Conservation (phyloP, 768 basidiomycete genomes). For the Tricholoma sp. region DNA sequence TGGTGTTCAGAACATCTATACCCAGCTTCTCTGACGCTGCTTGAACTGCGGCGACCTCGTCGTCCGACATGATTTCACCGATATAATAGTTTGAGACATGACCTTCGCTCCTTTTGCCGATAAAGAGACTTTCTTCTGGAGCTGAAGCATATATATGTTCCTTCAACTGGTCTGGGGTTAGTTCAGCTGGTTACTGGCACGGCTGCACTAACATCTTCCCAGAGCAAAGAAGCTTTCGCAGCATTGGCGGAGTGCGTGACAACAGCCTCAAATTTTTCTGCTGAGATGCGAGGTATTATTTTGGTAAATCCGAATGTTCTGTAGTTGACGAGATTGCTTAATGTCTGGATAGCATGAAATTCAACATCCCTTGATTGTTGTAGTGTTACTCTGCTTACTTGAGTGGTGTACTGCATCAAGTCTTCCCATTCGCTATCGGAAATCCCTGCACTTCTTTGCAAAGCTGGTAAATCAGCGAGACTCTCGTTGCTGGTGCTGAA, state of each 20-base stretch:
- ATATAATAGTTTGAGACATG: slow-evolving; percentile 86
- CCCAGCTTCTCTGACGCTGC: slow-evolving; percentile 67
- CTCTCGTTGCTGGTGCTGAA: slow-evolving; percentile 55
- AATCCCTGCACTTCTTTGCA: slow-evolving; percentile 53
- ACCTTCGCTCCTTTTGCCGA: slow-evolving; percentile 75
- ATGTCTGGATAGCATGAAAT: slow-evolving; percentile 25
- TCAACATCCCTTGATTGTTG: background rate
- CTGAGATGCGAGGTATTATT: slow-evolving; percentile 67
- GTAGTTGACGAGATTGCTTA: slow-evolving; percentile 70
- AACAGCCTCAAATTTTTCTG: slow-evolving; percentile 58
- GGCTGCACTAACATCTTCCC: slow-evolving; percentile 47
- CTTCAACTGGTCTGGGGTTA: slow-evolving; percentile 44
- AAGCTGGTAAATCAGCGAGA: slow-evolving; percentile 48
- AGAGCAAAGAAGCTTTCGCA: slow-evolving; percentile 50
- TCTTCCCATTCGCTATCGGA: slow-evolving; percentile 60
- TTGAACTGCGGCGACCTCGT: slow-evolving; percentile 75
- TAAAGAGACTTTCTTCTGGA: slow-evolving; percentile 65
- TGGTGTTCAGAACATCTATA: slow-evolving; percentile 79
- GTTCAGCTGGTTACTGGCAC: background rate
- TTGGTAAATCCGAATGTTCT: slow-evolving; percentile 84
- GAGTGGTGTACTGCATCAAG: slow-evolving; percentile 65
- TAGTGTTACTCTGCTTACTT: slow-evolving; percentile 39
- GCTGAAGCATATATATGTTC: slow-evolving; percentile 65
- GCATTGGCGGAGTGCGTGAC: slow-evolving; percentile 58
- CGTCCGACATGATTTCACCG: slow-evolving; percentile 66